Evolutionary conservation across 345 rosid species (phyloP), one percentile per base, ranked within the genome.

Genomic region (Populus tremula): DNA sequence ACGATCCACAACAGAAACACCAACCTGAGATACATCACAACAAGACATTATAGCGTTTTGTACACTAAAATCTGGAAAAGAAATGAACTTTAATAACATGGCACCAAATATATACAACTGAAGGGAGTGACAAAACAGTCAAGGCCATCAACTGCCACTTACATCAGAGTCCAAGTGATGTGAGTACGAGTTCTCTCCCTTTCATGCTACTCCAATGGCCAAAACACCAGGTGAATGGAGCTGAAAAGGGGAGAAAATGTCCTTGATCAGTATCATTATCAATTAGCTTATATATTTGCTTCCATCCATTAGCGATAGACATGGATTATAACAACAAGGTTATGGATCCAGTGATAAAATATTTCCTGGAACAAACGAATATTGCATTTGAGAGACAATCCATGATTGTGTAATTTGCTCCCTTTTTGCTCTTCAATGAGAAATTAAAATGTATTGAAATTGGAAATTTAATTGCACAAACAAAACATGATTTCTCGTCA

Each of bases 161-260:
- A 92, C 97, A 89, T 96, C 97, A 69, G 98, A 89, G 83, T 93
- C 99, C 82, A 96, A 84, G 85, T 93, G 99, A 88, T 96, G 99
- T 23, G 98, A 96, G 80, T 93, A 96, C n/a, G 99, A 96, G 86
- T 90, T 96, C 83, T 96, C 99, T 82, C 97, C 97, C 99, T 88
- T 93, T 96, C 87, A 80, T 85, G 87, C 99, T 96, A 81, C 99
- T 93, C 98, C 98, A 81, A 96, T 92, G 25, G 98, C 92, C 92
- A 96, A 87, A 84, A 88, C 97, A 81, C 95, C 98, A 73, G 97
- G 97, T 25, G 99, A 96, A 62, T 89, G 97, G 79, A 96, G 94
- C 98, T 93, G 89, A 69, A 18, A 69, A 82, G 53, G 74, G 38
- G 74, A 69, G 16, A 36, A 79, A 53, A 74, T 49, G 27, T 45